Evolutionary conservation across 1,139 yeast species (phyloP), one percentile per base, ranked within the genome.

Genomic region (Hansenula anomala): DNA sequence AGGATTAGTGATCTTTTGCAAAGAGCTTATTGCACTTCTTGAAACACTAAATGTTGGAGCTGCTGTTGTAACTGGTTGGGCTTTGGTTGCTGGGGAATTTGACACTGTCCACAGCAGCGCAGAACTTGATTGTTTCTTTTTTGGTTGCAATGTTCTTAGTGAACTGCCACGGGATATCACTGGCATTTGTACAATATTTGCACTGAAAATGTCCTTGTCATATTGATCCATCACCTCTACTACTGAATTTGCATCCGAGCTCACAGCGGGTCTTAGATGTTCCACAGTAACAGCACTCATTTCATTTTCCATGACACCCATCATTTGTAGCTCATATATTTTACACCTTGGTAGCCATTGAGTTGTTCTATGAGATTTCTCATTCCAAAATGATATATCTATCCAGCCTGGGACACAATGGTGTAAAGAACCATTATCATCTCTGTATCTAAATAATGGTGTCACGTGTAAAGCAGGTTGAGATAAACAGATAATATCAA

Each of bases 221-320:
- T 86, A 75, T 5, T 63, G 64, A 30, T 75, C 73, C 84, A 83
- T 83, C 14, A 75, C 64, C 28, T 73, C 77, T 1, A 66, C 47
- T 14, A 73, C 58, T 0, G 73, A 58, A 34, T 60, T 61, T 31
- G 20, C 14, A 25, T 53, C 51, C 30, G 52, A 51, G 15, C 48
- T 49, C n/a, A 60, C 30, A 33, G 45, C 40, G 6, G 56, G 36
- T 27, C 58, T 63, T 40, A 83, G 63, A 34, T 83, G 68, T 28
- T 78, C 80, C 20, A 87, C 74, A 14, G 78, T 71, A 26, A 81
- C 74, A 9, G 80, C 75, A 48, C 78, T 78, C 36, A 80, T 69
- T 54, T 90, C 97, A 51, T 85, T 87, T 51, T 90, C 97, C 83
- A 90, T 88, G 6, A 90, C 77, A 0, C 97, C 98, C 95, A 90